Conservation (phyloP, 2,329 filamentous ascomycete species). For the Alternaria arbusti region DNA sequence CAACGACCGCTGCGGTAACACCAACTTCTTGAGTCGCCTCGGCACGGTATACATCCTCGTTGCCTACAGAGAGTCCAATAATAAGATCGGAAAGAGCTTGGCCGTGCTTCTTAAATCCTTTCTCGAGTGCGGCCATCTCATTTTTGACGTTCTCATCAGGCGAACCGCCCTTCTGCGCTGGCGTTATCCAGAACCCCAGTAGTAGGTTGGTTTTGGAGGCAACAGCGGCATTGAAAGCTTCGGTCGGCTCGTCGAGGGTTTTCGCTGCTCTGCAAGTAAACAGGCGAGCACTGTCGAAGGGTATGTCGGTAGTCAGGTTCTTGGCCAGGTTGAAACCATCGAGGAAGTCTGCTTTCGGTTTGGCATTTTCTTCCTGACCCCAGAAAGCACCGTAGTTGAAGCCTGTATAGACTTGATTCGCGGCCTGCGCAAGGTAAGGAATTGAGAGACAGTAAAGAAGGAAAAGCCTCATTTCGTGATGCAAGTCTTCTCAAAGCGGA, state of each 20-base stretch:
- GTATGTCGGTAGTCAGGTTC: slow-evolving; percentile 49
- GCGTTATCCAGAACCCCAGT: slow-evolving; percentile 41
- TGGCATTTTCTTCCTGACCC: slow-evolving; percentile 17
- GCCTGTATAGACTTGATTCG: slow-evolving; percentile 29
- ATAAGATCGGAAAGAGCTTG: slow-evolving; percentile 59
- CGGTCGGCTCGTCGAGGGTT: slow-evolving; percentile 63
- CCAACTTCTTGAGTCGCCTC: slow-evolving; percentile 58
- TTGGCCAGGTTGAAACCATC: slow-evolving; percentile 30
- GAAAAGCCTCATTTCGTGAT: slow-evolving; percentile 9
- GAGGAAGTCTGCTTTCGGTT: slow-evolving; percentile 30
- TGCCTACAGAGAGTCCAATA: slow-evolving; percentile 45
- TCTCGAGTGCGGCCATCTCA: slow-evolving; percentile 39
- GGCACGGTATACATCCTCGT: slow-evolving; percentile 65
- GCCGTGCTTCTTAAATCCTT: slow-evolving; percentile 41
- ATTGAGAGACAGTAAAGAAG: not conserved
- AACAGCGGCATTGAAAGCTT: slow-evolving; percentile 47
- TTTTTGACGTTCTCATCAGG: slow-evolving; percentile 22
- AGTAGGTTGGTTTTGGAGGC: slow-evolving; percentile 41
- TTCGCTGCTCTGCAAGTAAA: slow-evolving; percentile 66
- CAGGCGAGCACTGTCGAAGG: slow-evolving; percentile 71
- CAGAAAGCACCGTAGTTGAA: slow-evolving; percentile 41
- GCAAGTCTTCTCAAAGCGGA: not conserved
- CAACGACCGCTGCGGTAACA: slow-evolving; percentile 67
- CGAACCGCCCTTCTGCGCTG: slow-evolving; percentile 50
- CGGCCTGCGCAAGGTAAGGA: slow-evolving; percentile 12